Evolutionary conservation across 2,329 filamentous ascomycete genomes (phyloP).

Genomic region (Venturia aucupariae): DNA sequence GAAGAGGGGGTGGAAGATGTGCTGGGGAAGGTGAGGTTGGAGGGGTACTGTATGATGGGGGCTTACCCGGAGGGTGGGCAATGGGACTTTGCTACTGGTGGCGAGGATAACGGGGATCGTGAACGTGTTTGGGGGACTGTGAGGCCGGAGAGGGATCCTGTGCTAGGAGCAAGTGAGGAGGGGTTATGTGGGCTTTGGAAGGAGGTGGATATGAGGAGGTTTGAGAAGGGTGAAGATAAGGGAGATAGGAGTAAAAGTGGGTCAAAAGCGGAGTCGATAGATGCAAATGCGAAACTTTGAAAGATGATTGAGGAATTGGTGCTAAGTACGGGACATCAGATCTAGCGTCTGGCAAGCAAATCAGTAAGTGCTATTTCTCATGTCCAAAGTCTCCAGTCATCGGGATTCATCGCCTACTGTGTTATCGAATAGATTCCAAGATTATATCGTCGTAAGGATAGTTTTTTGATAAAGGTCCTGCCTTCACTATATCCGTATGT

Average conservation of each 20-base stretch:
- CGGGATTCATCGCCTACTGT: too few relatives aligned
- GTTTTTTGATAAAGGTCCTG: too few relatives aligned
- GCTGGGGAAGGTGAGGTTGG: conserved; percentile 26
- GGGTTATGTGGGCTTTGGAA: conserved; percentile 32
- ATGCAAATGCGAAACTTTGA: background rate
- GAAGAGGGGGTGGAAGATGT: conserved; percentile 28
- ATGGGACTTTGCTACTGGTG: conserved; percentile 45
- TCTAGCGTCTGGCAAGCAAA: too few relatives aligned
- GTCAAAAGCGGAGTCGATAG: background rate
- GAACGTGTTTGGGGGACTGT: conserved; percentile 37
- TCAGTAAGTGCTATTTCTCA: too few relatives aligned
- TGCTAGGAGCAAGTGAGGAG: conserved; percentile 32
- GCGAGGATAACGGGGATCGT: conserved; percentile 34
- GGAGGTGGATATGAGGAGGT: conserved; percentile 10
- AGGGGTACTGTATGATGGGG: conserved; percentile 46
- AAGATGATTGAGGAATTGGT: too few relatives aligned
- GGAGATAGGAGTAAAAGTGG: background rate
- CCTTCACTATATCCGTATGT: too few relatives aligned
- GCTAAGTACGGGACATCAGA: too few relatives aligned
- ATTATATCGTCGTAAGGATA: too few relatives aligned
- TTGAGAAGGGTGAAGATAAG: background rate
- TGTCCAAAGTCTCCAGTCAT: too few relatives aligned
- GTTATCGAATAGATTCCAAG: too few relatives aligned
- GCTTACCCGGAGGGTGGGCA: conserved; percentile 41
- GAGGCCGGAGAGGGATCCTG: conserved; percentile 39